A percentile compares a stretch with the other conserved stretches of the same genome.
Conservation (phyloP, 352 stramenopile species). For the Globisporangium iwayamae region DNA sequence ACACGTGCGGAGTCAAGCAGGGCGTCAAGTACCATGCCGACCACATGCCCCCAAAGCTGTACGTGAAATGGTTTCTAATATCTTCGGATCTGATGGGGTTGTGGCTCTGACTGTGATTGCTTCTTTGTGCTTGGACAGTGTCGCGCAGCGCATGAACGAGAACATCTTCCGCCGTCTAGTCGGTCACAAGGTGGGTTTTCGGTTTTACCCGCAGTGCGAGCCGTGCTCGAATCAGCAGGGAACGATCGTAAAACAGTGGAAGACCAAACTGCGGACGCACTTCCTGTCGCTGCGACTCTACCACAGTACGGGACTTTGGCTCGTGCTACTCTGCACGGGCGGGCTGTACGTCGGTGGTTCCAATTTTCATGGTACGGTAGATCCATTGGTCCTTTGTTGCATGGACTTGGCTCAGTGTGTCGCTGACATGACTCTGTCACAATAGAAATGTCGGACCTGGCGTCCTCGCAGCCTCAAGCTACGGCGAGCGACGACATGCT, state of each 20-base stretch:
- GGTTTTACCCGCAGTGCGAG: constrained; percentile 85
- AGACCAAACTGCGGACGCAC: constrained; percentile 65
- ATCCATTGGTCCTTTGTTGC: neutral
- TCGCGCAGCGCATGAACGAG: constrained; percentile 56
- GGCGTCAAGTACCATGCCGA: constrained; percentile 75
- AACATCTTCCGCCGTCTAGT: constrained; percentile 34
- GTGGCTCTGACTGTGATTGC: neutral
- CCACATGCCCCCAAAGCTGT: constrained; percentile 86
- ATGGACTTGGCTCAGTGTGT: neutral
- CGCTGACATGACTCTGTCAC: neutral
- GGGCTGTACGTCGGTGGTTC: constrained; percentile 69
- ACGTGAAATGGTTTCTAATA: constrained; percentile 14
- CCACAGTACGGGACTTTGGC: constrained; percentile 76
- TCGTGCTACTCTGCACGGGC: constrained; percentile 74
- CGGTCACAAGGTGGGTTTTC: constrained; percentile 53
- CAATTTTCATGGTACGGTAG: constrained; percentile 40
- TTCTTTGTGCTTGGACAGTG: constrained; percentile 20
- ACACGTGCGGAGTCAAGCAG: constrained; percentile 73
- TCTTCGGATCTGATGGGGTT: neutral
- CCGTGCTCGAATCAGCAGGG: constrained; percentile 78
- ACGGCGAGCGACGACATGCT: constrained; percentile 13
- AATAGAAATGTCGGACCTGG: constrained; percentile 53
- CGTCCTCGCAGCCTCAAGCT: neutral
- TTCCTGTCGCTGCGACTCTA: constrained; percentile 61
- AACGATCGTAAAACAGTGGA: constrained; percentile 57